Conservation (phyloP, 2,329 filamentous ascomycete genomes). For the Epichloe typhina region DNA sequence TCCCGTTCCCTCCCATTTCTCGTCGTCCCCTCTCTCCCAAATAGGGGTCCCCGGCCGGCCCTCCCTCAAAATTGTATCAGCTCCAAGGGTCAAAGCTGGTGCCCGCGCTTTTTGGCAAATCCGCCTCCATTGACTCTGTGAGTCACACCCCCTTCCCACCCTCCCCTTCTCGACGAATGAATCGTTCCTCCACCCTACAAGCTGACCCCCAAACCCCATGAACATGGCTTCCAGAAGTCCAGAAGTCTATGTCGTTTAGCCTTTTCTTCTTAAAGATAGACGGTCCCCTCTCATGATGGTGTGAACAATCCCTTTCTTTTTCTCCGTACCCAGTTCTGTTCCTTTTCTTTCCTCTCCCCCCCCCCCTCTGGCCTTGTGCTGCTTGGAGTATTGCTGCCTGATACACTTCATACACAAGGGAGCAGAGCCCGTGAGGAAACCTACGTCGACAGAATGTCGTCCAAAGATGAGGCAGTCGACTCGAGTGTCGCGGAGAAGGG, state of each 20-base stretch:
- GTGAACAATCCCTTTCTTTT: neutral
- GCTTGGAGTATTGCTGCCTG: neutral
- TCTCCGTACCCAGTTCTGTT: neutral
- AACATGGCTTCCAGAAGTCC: constrained; percentile 6
- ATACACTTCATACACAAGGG: neutral
- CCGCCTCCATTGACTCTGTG: neutral
- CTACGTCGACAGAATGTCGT: constrained; percentile 8
- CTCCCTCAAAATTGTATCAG: constrained; percentile 2
- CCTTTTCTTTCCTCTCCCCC: neutral
- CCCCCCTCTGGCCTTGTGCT: neutral
- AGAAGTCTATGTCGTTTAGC: neutral
- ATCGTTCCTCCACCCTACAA: constrained; percentile 1
- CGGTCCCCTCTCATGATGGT: neutral
- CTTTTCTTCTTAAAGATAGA: neutral
- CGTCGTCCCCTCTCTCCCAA: neutral
- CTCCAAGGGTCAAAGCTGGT: neutral
- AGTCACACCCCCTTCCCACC: neutral
- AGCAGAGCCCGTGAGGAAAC: neutral
- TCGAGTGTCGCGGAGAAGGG: constrained; percentile 11
- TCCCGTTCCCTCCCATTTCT: neutral
- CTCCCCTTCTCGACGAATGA: neutral
- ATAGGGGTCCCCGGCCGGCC: neutral
- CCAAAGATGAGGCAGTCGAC: constrained; percentile 8
- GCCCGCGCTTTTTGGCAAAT: neutral
- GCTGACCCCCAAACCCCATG: neutral